Evolutionary conservation across 1,284 basidiomycete genomes (phyloP).

Genomic region (Sanghuangporus baumii): DNA sequence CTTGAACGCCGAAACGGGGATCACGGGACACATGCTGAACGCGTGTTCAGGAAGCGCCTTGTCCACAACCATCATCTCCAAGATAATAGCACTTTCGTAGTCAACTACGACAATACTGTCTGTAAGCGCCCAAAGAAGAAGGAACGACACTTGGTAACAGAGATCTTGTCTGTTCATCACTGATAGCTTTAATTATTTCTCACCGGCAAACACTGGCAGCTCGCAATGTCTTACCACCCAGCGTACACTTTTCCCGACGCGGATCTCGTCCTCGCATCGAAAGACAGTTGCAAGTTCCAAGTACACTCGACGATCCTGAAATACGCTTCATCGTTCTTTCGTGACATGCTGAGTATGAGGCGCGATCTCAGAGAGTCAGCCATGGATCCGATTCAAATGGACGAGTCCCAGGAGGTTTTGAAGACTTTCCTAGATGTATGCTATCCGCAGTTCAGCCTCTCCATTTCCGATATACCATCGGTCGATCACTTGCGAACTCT

Average conservation of each 20-base stretch:
- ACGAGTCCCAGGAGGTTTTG: neutral
- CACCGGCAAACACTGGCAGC: too few species aligned
- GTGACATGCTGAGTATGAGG: conserved; percentile 8
- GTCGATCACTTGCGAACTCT: neutral
- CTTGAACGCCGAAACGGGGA: too few species aligned
- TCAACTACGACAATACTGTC: too few species aligned
- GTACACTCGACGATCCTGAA: conserved; percentile 8
- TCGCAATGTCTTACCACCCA: neutral
- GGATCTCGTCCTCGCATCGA: conserved; percentile 10
- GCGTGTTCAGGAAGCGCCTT: too few species aligned
- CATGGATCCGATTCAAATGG: neutral
- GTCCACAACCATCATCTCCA: too few species aligned
- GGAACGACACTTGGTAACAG: too few species aligned
- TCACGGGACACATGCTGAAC: too few species aligned
- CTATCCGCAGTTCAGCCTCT: neutral
- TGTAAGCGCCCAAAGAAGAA: too few species aligned
- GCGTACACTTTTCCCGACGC: neutral
- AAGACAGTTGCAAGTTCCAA: conserved; percentile 4
- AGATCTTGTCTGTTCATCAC: too few species aligned
- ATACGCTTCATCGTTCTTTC: conserved; percentile 5
- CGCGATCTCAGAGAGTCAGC: neutral
- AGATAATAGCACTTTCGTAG: too few species aligned
- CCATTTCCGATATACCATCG: neutral
- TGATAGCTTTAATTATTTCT: too few species aligned
- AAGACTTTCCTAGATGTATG: neutral